Evolutionary conservation across 495 filamentous ascomycete species (phyloP), one percentile per base, ranked within the genome.

Genomic region (Xylaria grammica): DNA sequence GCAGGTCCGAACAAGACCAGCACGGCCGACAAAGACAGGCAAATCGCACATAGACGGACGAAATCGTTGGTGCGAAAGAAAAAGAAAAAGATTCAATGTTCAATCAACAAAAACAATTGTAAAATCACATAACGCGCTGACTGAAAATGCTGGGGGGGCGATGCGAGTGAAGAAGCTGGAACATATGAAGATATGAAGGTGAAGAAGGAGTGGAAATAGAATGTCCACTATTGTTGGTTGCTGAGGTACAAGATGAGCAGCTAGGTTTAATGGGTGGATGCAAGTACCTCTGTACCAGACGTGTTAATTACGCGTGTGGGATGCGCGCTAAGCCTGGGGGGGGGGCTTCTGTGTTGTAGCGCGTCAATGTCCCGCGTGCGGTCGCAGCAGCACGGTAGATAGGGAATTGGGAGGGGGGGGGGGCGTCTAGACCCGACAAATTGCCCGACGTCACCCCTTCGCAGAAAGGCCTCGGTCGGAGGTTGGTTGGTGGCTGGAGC

Each of bases 191-290:
- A 17, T 5, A 10, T 24, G 10, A 40, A 17, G 20, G 34, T 42
- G 45, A 49, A 42, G 22, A 58, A 34, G 53, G 45, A 58, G 36
- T 3, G 42, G 7, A 45, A 48, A 10, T 29, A 32, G 53, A 57
- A 57, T 50, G 53, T 22, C 52, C 52, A 58, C 53, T 51, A 65
- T 49, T 49, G 27, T 38, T 49, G 63, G 54, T 60, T 59, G 44
- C 55, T 26, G 62, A 54, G 55, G 51, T 65, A 65, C 53, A 44
- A 53, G 46, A 34, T 38, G 42, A 26, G 55, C 36, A 60, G 48
- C 40, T 40, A 34, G 24, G 63, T 60, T 65, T 65, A 58, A 53
- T 60, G 54, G 30, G 63, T 54, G 56, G 55, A 58, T 45, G n/a
- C 53, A 63, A 24, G 62, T 59, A 65, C 62, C 29, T 9, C 0